phyloP scores from a whole-genome alignment of 202 grass and related monocot genomes.

The Panicum virgatum region DNA sequence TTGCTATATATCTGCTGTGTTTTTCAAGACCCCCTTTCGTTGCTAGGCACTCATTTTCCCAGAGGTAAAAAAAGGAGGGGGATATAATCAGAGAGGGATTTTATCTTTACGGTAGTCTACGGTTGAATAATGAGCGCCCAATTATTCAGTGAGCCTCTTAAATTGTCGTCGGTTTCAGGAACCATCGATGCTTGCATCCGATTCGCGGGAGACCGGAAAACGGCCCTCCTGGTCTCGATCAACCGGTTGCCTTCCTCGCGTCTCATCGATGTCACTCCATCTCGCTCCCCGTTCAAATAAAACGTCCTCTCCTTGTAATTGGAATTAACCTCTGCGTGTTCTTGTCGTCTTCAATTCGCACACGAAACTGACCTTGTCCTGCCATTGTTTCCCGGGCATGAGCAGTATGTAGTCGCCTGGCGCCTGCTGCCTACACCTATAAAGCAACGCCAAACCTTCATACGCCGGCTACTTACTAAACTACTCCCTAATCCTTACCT shows the following conservation, averaged over 20 bases:
- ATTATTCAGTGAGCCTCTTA: background rate
- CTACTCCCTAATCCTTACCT: background rate
- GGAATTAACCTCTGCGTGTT: conserved; percentile 13
- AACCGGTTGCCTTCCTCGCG: background rate
- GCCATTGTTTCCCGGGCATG: conserved; percentile 8
- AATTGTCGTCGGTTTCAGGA: conserved; percentile 38
- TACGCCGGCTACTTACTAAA: background rate
- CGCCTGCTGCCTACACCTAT: conserved; percentile 26
- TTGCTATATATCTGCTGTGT: too few relatives aligned
- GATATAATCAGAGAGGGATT: background rate
- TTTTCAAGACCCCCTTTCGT: too few relatives aligned
- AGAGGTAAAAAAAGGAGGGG: background rate
- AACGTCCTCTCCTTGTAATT: conserved; percentile 37
- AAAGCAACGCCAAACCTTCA: conserved; percentile 15
- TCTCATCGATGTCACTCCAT: background rate
- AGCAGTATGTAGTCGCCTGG: background rate
- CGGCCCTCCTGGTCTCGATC: background rate
- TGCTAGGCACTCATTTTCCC: background rate
- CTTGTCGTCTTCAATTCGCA: conserved; percentile 35
- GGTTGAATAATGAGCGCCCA: background rate
- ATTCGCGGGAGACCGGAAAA: conserved; percentile 33
- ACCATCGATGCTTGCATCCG: conserved; percentile 21
- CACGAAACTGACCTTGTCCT: conserved; percentile 55
- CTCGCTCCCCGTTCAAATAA: conserved; percentile 12
- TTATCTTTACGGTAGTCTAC: background rate